A percentile compares a stretch with the other conserved stretches of the same genome.
Conservation (phyloP, 1,284 basidiomycete species). For the Bjerkandera adusta region DNA sequence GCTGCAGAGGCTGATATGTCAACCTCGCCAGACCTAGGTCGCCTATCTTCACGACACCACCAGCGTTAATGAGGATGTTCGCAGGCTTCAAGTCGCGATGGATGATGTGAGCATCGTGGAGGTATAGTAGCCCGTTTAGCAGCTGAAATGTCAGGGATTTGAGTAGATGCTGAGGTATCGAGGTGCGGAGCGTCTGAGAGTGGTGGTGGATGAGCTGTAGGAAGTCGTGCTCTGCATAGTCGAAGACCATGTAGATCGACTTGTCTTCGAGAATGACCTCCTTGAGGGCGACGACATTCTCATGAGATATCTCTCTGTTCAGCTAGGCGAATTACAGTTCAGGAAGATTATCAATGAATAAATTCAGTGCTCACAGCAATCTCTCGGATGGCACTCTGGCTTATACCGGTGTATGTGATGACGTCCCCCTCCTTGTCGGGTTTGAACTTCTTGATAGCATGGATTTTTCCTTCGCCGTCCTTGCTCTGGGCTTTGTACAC, state of each 20-base stretch:
- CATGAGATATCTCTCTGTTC: conserved; percentile 92
- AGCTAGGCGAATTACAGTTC: conserved; percentile 54
- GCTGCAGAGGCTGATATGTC: conserved; percentile 82
- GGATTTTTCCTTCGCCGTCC: conserved; percentile 65
- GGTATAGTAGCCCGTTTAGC: conserved; percentile 92
- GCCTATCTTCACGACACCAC: conserved; percentile 95
- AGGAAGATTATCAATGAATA: not conserved
- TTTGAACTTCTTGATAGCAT: conserved; percentile 99
- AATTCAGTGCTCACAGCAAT: conserved; percentile 75
- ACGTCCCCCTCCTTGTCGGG: conserved; percentile 98
- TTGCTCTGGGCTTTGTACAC: conserved; percentile 95
- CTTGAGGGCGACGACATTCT: conserved; percentile 88
- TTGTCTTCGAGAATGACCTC: conserved; percentile 98
- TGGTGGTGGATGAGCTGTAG: conserved; percentile 32
- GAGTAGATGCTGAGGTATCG: conserved; percentile 87
- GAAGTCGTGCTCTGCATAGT: conserved; percentile 98
- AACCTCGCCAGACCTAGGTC: conserved; percentile 94
- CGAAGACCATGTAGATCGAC: conserved; percentile 98
- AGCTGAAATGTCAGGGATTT: conserved; percentile 96
- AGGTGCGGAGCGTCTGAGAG: conserved; percentile 51
- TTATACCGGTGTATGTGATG: conserved; percentile 93
- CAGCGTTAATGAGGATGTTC: conserved; percentile 92
- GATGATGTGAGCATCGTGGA: conserved; percentile 93
- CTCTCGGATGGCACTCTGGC: conserved; percentile 94
- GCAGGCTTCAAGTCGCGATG: conserved; percentile 98